Percentiles rank a stretch among this genome's conserved stretches.
These are phyloP conservation scores for Ceratocystiopsis minuta DNA, from an alignment of 2,329 filamentous ascomycete genomes.

Conservation along the genomic window DNA sequence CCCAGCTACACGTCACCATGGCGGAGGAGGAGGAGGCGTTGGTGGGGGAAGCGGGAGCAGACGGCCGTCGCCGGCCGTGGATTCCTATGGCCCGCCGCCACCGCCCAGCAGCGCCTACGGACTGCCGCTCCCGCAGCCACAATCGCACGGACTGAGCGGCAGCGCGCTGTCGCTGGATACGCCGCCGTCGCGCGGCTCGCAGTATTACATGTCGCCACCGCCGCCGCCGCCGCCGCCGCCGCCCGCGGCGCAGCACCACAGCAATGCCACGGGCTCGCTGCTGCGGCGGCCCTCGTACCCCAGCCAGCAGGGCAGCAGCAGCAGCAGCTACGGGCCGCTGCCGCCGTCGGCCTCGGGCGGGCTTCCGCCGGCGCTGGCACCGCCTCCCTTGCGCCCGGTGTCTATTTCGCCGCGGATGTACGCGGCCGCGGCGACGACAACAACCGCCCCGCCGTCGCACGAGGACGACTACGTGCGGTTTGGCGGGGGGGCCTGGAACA, in stretches of 20 bases:
- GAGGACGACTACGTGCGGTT: too few species aligned
- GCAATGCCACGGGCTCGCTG: not conserved
- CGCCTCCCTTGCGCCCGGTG: too few species aligned
- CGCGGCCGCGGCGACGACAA: too few species aligned
- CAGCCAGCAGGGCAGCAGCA: not conserved
- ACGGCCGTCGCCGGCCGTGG: not conserved
- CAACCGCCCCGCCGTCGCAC: too few species aligned
- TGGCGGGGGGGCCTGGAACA: too few species aligned
- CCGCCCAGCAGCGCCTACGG: constrained; percentile 1
- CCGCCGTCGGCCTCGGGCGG: not conserved
- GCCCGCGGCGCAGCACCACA: constrained; percentile 3
- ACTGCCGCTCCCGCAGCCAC: not conserved
- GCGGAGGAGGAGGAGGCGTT: not conserved
- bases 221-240: not conserved
- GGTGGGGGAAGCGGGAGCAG: too few species aligned
- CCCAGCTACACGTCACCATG: not conserved
- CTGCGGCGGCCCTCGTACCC: not conserved
- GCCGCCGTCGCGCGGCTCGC: not conserved
- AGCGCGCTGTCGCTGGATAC: not conserved
- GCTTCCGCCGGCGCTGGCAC: not conserved
- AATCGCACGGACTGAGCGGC: too few species aligned
- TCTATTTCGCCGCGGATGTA: too few species aligned
- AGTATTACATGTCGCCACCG: constrained; percentile 8
- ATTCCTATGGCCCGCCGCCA: constrained; percentile 1
- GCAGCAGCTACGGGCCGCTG: not conserved